Evolutionary conservation across 225 moss, liverwort and hornwort genomes (phyloP).

Genomic region (Neckera pumila): DNA sequence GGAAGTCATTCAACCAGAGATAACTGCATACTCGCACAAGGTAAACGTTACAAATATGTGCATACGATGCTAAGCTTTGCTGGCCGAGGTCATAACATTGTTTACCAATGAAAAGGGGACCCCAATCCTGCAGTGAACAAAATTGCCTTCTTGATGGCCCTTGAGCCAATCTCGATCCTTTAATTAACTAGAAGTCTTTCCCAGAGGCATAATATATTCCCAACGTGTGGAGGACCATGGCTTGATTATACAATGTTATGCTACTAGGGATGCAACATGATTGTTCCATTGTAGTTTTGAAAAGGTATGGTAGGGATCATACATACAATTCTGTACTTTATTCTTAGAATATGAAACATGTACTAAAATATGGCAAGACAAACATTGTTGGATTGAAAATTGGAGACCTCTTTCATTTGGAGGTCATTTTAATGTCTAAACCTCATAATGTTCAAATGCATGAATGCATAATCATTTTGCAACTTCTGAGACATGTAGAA

Average conservation of each 20-base stretch:
- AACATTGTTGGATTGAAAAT: not conserved
- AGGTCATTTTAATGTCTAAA: not conserved
- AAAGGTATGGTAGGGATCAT: rapidly evolving
- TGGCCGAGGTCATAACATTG: no score
- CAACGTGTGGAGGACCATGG: no score
- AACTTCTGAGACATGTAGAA: not conserved
- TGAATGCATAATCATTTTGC: not conserved
- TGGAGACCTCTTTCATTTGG: not conserved
- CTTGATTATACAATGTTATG: no score
- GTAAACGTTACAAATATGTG: not conserved
- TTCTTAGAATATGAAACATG: rapidly evolving
- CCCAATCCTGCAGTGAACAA: no score
- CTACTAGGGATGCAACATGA: not conserved
- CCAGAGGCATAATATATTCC: no score
- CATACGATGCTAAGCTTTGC: not conserved
- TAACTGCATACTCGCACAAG: not conserved
- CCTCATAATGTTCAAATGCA: not conserved
- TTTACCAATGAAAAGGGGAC: no score
- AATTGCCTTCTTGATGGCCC: no score
- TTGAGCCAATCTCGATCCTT: no score
- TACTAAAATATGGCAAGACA: not conserved
- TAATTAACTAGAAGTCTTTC: no score
- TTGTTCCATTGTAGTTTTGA: not conserved
- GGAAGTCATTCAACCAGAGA: not conserved
- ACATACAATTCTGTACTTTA: rapidly evolving